Evolutionary conservation across 345 rosid species (phyloP).

Genomic region (Ailanthus altissimus): DNA sequence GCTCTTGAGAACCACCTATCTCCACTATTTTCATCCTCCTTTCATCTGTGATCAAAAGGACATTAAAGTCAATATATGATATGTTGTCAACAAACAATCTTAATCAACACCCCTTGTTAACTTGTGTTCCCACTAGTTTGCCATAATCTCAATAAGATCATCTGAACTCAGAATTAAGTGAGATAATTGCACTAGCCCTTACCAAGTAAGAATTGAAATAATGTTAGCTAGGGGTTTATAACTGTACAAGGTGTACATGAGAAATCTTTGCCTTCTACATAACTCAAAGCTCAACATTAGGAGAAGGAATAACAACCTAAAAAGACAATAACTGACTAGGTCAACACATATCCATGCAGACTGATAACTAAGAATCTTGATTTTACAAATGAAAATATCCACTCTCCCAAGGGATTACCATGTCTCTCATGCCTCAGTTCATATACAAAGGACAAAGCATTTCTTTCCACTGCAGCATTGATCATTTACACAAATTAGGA

Average conservation of each 20-base stretch:
- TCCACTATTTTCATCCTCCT: slow-evolving; percentile 91
- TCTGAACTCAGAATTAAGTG: neutral
- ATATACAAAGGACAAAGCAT: neutral
- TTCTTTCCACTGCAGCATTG: neutral
- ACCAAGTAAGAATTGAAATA: neutral
- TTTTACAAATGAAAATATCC: neutral
- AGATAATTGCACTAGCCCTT: neutral
- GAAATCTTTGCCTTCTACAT: neutral
- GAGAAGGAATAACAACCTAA: neutral
- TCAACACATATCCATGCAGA: neutral
- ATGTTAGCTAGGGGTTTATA: neutral
- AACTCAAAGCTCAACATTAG: slow-evolving; percentile 1
- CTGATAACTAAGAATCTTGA: neutral
- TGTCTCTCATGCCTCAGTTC: neutral
- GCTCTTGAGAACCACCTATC: slow-evolving; percentile 84
- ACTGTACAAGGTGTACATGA: neutral
- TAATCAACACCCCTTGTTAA: neutral
- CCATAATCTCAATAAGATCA: neutral
- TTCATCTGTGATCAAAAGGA: slow-evolving; percentile 50
- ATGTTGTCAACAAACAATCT: neutral
- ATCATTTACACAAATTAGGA: neutral
- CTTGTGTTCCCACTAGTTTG: neutral
- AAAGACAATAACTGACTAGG: neutral
- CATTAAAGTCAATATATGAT: neutral
- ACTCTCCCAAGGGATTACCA: neutral